Percentiles rank a stretch among this genome's conserved stretches.
phyloP scores from a whole-genome alignment of 2,329 filamentous ascomycete species.

The Claviceps fusiformis region DNA sequence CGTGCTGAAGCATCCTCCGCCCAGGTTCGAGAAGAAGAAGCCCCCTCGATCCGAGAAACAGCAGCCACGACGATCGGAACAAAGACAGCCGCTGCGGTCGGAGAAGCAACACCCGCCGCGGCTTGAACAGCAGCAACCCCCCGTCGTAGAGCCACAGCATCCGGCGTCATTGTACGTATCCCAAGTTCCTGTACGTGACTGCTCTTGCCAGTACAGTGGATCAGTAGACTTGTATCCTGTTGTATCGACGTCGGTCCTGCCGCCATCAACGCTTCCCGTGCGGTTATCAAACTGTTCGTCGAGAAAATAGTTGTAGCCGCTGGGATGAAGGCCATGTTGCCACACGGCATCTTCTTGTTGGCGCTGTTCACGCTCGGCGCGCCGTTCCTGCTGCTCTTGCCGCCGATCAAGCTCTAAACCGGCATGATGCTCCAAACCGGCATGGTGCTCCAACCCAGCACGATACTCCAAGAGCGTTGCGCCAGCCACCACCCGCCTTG shows the following conservation, averaged over 20 bases:
- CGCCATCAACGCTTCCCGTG: neutral
- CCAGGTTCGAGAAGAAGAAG: conserved; percentile 2
- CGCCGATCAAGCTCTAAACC: neutral
- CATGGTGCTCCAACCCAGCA: neutral
- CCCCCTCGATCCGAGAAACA: conserved; percentile 5
- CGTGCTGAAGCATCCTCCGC: neutral
- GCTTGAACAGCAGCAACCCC: conserved; percentile 3
- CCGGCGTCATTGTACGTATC: conserved; percentile 1
- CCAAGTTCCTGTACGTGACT: conserved; percentile 6
- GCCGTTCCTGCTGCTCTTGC: no score
- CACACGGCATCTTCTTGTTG: neutral
- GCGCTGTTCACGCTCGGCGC: neutral
- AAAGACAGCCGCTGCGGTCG: conserved; percentile 4
- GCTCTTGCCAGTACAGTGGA: conserved; percentile 5
- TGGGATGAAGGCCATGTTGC: neutral
- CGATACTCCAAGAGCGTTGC: neutral
- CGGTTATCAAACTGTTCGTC: neutral
- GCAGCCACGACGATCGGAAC: conserved; percentile 6
- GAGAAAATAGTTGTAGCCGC: neutral
- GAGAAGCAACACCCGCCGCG: conserved; percentile 8
- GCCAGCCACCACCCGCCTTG: neutral
- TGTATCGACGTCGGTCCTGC: neutral
- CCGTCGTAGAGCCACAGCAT: neutral
- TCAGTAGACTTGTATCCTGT: conserved; percentile 2
- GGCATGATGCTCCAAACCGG: no score